These are phyloP conservation scores for Juglanconis juglandina DNA, from an alignment of 2,329 filamentous ascomycete species.

Conservation along the genomic window DNA sequence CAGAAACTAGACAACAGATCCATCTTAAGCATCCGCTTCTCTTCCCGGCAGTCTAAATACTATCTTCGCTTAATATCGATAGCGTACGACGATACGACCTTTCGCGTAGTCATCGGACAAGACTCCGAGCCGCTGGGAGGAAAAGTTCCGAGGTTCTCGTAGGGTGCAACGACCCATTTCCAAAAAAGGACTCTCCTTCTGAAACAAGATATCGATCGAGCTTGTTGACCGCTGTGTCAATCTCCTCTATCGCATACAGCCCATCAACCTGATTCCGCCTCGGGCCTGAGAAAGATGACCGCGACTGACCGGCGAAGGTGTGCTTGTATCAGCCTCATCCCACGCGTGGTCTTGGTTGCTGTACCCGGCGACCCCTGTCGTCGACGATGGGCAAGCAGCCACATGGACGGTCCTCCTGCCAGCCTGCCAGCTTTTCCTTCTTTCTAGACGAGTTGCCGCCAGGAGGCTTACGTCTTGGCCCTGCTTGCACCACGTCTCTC, in stretches of 20 bases:
- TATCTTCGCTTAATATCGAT: too few relatives aligned
- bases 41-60: too few relatives aligned
- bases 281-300: neutral
- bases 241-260: neutral
- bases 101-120: too few relatives aligned
- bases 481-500: constrained; percentile 9
- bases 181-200: too few relatives aligned
- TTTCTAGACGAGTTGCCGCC: neutral
- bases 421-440: too few relatives aligned
- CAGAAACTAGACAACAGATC: too few relatives aligned
- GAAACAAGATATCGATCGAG: too few relatives aligned
- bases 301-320: neutral
- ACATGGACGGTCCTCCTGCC: neutral
- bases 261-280: neutral
- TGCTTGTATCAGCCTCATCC: neutral
- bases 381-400: neutral
- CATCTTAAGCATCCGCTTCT: too few relatives aligned
- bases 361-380: neutral
- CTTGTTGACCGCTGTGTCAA: neutral
- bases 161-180: too few relatives aligned
- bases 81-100: too few relatives aligned
- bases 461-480: neutral
- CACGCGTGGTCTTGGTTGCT: neutral
- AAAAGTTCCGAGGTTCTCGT: too few relatives aligned
- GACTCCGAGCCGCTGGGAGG: too few relatives aligned